Evolutionary conservation across 1,284 basidiomycete genomes (phyloP), one percentile per base, ranked within the genome.

Genomic region (Apiotrichum gamsii): DNA sequence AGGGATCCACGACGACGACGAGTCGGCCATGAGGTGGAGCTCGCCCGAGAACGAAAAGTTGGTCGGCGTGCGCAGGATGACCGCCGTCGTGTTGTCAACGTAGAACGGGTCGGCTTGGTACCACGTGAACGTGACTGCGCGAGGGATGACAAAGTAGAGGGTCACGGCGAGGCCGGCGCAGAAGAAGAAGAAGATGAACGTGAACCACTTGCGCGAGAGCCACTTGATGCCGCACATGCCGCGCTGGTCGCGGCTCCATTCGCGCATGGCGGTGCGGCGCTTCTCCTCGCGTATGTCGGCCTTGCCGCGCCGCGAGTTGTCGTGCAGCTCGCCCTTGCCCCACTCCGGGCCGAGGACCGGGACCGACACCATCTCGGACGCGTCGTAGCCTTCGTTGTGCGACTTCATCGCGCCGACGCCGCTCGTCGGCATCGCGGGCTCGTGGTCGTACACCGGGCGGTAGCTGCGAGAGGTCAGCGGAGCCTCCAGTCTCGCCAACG

Each of bases 341-440:
- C 89, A 93, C 69, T 93, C 89, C 0, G 89, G 74, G 14, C 89
- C 89, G 2, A 93, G 76, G 4, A 85, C 85, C 4, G 89, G 89
- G 0, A 91, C 86, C 0, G 89, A 90, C 32, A 54, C 46, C 47
- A 52, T 51, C 46, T 55, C 51, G 20, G 49, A 49, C 25, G 25
- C 25, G 11, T 28, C 25, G 25, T 28, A 28, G 25, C 25, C 25
- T 41, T 54, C 47, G 13, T 24, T 50, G 35, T 0, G n/a, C 14
- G 16, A 16, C 42, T 33, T 30, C 40, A 29, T 32, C 3, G 3
- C 18, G 19, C 23, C 39, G 30, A 14, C 15, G 29, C 19, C 19
- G 59, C 59, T 9, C 60, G 25, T 11, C 25, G 25, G 8, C 25
- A 28, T 28, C 25, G 25, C 25, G n/a, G 33, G 51, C 4, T 56